Conservation (phyloP, 2,329 filamentous ascomycete species). For the Westerdykella sp. region DNA sequence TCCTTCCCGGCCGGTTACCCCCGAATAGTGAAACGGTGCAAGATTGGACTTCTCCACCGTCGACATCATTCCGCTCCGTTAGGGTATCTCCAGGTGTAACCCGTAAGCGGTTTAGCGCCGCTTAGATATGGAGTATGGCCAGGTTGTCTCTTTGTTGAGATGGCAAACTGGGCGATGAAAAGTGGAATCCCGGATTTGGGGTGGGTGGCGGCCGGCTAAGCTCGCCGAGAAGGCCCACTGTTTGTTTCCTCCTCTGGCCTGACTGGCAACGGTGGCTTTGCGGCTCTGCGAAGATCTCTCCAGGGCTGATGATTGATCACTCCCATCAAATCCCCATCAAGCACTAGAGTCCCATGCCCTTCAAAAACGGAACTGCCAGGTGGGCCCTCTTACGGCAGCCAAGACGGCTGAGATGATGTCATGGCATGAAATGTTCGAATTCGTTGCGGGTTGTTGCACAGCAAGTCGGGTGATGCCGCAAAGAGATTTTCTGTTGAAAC, state of each 20-base stretch:
- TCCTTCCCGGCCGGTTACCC: slow-evolving; percentile 3
- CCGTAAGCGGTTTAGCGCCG: neutral
- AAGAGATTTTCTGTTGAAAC: no score
- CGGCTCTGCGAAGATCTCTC: neutral
- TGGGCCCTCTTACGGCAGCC: neutral
- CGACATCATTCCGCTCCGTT: slow-evolving; percentile 7
- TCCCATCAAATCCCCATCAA: no score
- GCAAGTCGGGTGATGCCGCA: no score
- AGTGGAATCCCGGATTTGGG: neutral
- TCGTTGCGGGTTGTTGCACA: no score
- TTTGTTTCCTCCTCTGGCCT: neutral
- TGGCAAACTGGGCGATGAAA: neutral
- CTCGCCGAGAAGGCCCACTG: neutral
- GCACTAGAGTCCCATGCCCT: no score
- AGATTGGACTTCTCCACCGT: slow-evolving; percentile 6
- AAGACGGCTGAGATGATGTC: neutral
- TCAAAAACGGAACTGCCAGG: neutral
- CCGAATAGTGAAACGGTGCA: slow-evolving; percentile 1
- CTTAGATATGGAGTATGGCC: neutral
- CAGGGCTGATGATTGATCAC: neutral
- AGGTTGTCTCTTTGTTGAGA: neutral
- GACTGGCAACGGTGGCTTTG: neutral
- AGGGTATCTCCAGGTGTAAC: neutral
- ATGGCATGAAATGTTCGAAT: neutral
- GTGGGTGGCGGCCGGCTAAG: neutral